A percentile compares a stretch with the other conserved stretches of the same genome.
Conservation (phyloP, 2,329 filamentous ascomycete species). For the Lachnellula subtilissima region DNA sequence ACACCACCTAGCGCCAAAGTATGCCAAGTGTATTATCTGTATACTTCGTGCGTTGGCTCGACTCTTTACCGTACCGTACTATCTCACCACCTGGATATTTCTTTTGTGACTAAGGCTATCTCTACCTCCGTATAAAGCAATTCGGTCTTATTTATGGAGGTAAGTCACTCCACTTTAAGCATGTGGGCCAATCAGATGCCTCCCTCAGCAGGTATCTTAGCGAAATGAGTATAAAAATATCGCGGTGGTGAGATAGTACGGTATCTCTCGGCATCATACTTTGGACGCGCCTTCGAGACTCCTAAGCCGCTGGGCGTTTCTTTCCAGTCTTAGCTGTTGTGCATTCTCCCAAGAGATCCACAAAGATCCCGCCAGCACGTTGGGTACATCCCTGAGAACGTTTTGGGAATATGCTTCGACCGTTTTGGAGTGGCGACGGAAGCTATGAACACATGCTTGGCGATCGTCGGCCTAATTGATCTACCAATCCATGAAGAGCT, state of each 20-base stretch:
- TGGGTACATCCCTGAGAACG: conserved; percentile 1
- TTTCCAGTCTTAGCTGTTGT: conserved; percentile 17
- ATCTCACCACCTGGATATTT: too few relatives aligned
- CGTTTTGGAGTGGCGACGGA: conserved; percentile 7
- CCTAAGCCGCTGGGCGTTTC: conserved; percentile 7
- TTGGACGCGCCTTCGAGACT: conserved; percentile 9
- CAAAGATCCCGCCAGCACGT: conserved; percentile 2
- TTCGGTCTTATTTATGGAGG: too few relatives aligned
- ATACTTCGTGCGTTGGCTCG: conserved; percentile 1
- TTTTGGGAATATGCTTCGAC: conserved; percentile 15
- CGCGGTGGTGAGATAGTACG: too few relatives aligned
- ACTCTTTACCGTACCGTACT: conserved; percentile 1
- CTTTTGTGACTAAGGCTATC: too few relatives aligned
- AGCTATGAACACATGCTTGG: conserved; percentile 4
- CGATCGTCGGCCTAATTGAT: background rate
- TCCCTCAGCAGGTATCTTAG: too few relatives aligned
- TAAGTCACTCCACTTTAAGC: too few relatives aligned
- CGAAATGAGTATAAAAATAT: too few relatives aligned
- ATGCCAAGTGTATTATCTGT: conserved; percentile 11
- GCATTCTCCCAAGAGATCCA: background rate
- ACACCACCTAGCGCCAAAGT: conserved; percentile 4
- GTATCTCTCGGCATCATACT: conserved; percentile 14
- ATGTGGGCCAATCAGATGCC: too few relatives aligned
- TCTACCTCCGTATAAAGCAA: too few relatives aligned
- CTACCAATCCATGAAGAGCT: background rate